Base-by-base conservation (phyloP, 805 yeast species). In the Yarrowia phangngaensis region DNA sequence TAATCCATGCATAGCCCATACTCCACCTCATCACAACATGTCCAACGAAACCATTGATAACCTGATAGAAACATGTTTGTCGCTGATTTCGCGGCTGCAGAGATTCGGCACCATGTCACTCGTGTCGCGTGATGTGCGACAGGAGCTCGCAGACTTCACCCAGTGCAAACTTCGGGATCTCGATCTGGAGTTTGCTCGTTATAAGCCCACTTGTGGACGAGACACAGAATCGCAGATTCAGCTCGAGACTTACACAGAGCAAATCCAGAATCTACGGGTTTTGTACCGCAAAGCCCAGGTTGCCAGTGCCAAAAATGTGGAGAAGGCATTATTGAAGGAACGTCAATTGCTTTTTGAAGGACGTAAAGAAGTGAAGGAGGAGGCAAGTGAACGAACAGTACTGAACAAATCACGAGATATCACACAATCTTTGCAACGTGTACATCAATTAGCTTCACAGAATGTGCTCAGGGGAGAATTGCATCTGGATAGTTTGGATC, bases 371-470 rank as follows among this genome's bases (percentile, higher is more conserved):
- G 22, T 23, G 29, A 41, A 30, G 48, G 35, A 41, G 29, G 35
- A 41, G 22, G 48, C 48, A 4, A 40, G 50, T 14, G 58, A 59
- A 26, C 59, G 59, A 28, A 32, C 52, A 11, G 46, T 59, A 9
- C 35, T 58, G 19, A 31, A 45, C 27, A 59, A 59, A 34, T 50
- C 56, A 5, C 56, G 58, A 24, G 60, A 57, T 24, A 56, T 59
- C 50, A 58, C 62, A 2, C 30, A 41, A 8, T 53, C 57, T 5
- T 52, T 59, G 15, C 38, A 54, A 12, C 53, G 56, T 11, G 56
- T 59, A 15, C 60, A 58, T 33, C 58, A 54, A 34, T 17, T 45
- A 8, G 50, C 50, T 6, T 23, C 26, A 4, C 35, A 29, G 20
- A 41, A 41, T 9, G 48, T 41, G 5, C 9, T 41, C 20, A n/a